Base-by-base conservation (phyloP, 345 rosid genomes). In the Physaria fendleri region DNA sequence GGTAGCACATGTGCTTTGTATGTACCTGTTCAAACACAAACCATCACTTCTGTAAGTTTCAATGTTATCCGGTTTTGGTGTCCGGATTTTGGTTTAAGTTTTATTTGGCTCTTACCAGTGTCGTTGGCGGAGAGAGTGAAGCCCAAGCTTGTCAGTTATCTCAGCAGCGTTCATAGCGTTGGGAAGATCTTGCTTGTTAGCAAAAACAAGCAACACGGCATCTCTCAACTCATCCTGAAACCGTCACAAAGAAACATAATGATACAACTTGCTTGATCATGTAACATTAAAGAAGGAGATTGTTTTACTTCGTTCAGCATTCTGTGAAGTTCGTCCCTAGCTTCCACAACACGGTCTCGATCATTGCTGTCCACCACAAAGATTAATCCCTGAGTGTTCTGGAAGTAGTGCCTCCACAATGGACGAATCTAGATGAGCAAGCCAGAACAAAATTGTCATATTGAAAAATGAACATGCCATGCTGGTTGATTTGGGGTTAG, bases 1-100 rank as follows among this genome's bases (percentile, higher is more conserved):
- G 29, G 97, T 89, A 63, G 97, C 97, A 56, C 94, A 88, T 43
- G 96, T 85, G 77, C 96, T 88, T 82, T 88, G 96, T 70, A 89
- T 89, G 69, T 89, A 89, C 96, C 96, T 85, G 87, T 51, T 52
- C 10, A 34, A 23, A 42, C 22, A 33, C 13, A 42, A n/a, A n/a
- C n/a, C n/a, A n/a, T n/a, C n/a, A n/a, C n/a, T n/a, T n/a, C n/a
- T n/a, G n/a, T n/a, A n/a, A n/a, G n/a, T n/a, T n/a, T n/a, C n/a
- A n/a, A n/a, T n/a, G n/a, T n/a, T n/a, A n/a, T n/a, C n/a, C n/a
- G n/a, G n/a, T n/a, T n/a, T n/a, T n/a, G n/a, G n/a, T n/a, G n/a
- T n/a, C n/a, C n/a, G n/a, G n/a, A n/a, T n/a, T n/a, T n/a, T n/a
- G n/a, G n/a, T n/a, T n/a, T n/a, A n/a, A n/a, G n/a, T n/a, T n/a